Evolutionary conservation across 371 early-diverging fungal species (phyloP).

Genomic region (Rhizomucor pusillus): DNA sequence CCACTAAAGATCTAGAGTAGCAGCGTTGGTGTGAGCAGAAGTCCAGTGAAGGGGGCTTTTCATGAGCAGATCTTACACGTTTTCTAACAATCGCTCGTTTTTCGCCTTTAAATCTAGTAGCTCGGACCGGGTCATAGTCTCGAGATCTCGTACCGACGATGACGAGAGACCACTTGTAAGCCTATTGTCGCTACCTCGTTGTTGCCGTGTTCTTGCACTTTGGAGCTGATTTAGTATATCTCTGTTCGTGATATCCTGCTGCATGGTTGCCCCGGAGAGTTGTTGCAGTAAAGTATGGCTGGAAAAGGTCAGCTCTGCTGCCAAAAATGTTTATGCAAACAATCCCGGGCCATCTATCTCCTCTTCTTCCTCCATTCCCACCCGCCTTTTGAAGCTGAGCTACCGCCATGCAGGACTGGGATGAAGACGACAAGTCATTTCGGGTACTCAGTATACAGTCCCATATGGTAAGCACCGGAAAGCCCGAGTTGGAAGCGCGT

Average conservation of each 20-base stretch:
- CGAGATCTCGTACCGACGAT: constrained; percentile 17
- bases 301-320: too few relatives aligned
- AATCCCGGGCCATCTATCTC: too few relatives aligned
- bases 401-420: too few relatives aligned
- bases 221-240: not conserved
- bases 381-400: not conserved
- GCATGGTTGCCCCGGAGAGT: too few relatives aligned
- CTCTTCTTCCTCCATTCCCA: not conserved
- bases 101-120: constrained; percentile 17
- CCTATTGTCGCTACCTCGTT: constrained; percentile 2
- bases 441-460: constrained; percentile 89
- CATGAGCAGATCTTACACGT: constrained; percentile 19
- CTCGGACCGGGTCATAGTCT: constrained; percentile 21
- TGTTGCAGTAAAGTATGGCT: too few relatives aligned
- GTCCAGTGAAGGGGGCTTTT: not conserved
- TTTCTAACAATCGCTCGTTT: constrained; percentile 24
- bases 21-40: not conserved
- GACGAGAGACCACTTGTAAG: constrained; percentile 23
- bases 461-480: constrained; percentile 59
- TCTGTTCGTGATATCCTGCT: too few relatives aligned
- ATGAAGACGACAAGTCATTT: constrained; percentile 9
- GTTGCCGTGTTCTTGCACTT: constrained; percentile 2
- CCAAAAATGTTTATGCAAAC: too few relatives aligned
- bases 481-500: not conserved
- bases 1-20: constrained; percentile 7